phyloP scores from a whole-genome alignment of 805 yeast genomes.

The Yamadazyma kitorensis region DNA sequence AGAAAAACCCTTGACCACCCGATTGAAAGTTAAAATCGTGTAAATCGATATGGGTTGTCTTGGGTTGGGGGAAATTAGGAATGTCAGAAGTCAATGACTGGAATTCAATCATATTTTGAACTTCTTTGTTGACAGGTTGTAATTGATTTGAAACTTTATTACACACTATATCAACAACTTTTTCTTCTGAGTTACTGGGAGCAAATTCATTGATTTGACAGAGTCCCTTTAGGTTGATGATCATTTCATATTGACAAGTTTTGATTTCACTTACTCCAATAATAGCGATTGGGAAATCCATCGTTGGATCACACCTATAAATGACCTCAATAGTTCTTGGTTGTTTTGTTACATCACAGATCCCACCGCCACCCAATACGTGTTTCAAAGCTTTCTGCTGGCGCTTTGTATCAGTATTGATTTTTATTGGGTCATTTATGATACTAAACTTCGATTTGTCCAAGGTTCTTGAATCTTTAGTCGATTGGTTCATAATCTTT shows the following conservation, averaged over 20 bases:
- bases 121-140: slow-evolving; percentile 3
- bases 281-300: slow-evolving; percentile 16
- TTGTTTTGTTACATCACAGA: slow-evolving; percentile 56
- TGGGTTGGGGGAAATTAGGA: slow-evolving; percentile 22
- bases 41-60: slow-evolving; percentile 23
- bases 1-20: slow-evolving; percentile 31
- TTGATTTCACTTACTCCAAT: slow-evolving; percentile 48
- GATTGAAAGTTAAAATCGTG: slow-evolving; percentile 24
- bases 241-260: slow-evolving; percentile 57
- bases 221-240: slow-evolving; percentile 47
- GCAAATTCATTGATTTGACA: slow-evolving; percentile 41
- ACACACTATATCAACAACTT: slow-evolving; percentile 28
- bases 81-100: slow-evolving; percentile 18
- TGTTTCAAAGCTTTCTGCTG: slow-evolving; percentile 36
- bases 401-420: slow-evolving; percentile 9
- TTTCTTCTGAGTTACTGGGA: slow-evolving; percentile 22
- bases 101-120: slow-evolving; percentile 9
- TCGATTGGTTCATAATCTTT: slow-evolving; percentile 20
- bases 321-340: slow-evolving; percentile 54
- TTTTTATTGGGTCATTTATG: slow-evolving; percentile 19
- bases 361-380: slow-evolving; percentile 44
- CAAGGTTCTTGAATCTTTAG: slow-evolving; percentile 15
- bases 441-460: slow-evolving; percentile 24
- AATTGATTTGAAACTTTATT: slow-evolving; percentile 8
- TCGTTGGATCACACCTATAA: slow-evolving; percentile 50